Evolutionary conservation across 2,329 filamentous ascomycete genomes (phyloP).

Genomic region (Epichloe sp.): DNA sequence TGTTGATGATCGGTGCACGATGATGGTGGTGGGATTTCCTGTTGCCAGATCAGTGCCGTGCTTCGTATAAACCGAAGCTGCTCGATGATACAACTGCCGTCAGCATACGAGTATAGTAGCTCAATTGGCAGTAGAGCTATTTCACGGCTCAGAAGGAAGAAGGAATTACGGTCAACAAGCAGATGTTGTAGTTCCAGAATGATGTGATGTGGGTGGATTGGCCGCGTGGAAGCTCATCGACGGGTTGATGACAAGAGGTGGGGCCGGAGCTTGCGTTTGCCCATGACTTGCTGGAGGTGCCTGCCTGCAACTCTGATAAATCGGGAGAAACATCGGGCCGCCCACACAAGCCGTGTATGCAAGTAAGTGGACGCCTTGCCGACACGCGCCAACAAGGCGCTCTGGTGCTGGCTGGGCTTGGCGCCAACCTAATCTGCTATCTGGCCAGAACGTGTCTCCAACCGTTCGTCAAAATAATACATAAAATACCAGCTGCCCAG

Average conservation of each 20-base stretch:
- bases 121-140: neutral
- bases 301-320: conserved; percentile 3
- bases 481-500: neutral
- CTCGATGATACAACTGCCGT: neutral
- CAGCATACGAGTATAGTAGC: neutral
- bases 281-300: conserved; percentile 4
- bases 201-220: neutral
- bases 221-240: conserved; percentile 7
- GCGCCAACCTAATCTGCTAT: conserved; percentile 3
- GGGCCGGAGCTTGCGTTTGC: neutral
- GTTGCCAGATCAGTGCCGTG: neutral
- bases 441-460: conserved; percentile 7
- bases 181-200: neutral
- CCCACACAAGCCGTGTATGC: neutral
- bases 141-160: neutral
- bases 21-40: neutral
- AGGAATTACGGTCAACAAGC: neutral
- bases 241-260: conserved; percentile 5
- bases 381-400: neutral
- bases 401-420: neutral
- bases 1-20: neutral
- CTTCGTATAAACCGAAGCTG: neutral
- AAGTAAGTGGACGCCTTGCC: neutral
- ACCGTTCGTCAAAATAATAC: neutral
- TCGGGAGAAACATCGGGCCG: conserved; percentile 9